Percentiles rank a stretch among this genome's conserved stretches.
Conservation (phyloP, 208 protist genomes). For the Histomonas meleagridis region DNA sequence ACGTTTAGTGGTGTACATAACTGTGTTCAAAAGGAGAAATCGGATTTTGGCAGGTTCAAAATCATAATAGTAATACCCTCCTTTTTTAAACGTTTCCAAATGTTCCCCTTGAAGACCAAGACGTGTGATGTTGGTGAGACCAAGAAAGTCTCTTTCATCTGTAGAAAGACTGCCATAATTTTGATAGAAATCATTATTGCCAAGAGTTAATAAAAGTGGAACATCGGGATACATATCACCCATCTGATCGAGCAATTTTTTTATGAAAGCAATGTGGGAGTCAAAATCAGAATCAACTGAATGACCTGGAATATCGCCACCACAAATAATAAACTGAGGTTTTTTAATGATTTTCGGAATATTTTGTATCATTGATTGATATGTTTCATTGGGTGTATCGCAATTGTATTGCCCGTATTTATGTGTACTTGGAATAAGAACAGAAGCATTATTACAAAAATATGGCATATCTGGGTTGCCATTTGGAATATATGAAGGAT, state of each 20-base stretch:
- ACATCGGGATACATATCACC: not conserved
- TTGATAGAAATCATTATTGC: not conserved
- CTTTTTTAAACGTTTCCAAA: not conserved
- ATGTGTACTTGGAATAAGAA: not conserved
- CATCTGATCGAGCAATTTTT: not conserved
- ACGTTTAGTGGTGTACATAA: not conserved
- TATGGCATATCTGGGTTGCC: not conserved
- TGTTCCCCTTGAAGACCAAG: not conserved
- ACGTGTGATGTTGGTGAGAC: not conserved
- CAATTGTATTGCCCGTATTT: not conserved
- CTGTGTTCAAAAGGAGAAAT: not conserved
- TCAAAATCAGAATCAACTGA: not conserved
- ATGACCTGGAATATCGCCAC: not conserved
- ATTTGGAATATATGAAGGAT: not conserved
- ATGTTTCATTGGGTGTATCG: not conserved
- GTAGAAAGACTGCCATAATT: not conserved
- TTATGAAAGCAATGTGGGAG: not conserved
- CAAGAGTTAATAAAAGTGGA: not conserved
- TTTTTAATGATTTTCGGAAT: not conserved
- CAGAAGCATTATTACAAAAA: not conserved
- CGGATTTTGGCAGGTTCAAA: not conserved
- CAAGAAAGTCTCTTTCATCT: not conserved
- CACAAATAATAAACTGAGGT: not conserved
- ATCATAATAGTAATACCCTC: not conserved
- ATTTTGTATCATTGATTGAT: not conserved